These are phyloP conservation scores for Termitomyces sp. DNA, from an alignment of 768 basidiomycete species.

Conservation along the genomic window DNA sequence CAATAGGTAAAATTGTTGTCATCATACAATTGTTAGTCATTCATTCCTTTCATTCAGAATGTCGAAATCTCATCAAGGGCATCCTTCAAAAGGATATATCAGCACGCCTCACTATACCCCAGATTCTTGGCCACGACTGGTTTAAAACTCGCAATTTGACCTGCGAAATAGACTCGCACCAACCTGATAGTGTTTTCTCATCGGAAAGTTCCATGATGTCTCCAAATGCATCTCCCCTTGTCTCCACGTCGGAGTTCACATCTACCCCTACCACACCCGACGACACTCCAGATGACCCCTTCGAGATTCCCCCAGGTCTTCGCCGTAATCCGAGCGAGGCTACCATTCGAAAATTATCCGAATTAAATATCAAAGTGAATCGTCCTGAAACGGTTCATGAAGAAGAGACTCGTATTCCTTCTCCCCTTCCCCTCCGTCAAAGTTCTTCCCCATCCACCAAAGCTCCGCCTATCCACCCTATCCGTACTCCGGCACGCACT, in stretches of 20 bases:
- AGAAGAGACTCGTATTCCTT: constrained; percentile 33
- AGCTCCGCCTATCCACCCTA: constrained; percentile 55
- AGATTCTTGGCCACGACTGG: constrained; percentile 85
- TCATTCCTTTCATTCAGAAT: constrained; percentile 42
- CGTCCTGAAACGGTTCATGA: constrained; percentile 47
- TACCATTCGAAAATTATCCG: constrained; percentile 48
- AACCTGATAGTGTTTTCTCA: constrained; percentile 30
- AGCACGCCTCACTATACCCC: constrained; percentile 73
- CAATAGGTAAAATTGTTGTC: constrained; percentile 51
- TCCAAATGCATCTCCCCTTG: constrained; percentile 44
- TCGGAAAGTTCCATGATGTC: constrained; percentile 54
- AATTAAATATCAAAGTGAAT: constrained; percentile 28
- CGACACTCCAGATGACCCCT: constrained; percentile 39
- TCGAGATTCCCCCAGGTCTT: constrained; percentile 29
- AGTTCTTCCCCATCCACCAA: constrained; percentile 26
- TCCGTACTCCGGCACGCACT: constrained; percentile 89
- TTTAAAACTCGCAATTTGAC: constrained; percentile 45
- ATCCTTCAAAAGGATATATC: constrained; percentile 75
- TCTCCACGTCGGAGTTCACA: constrained; percentile 30
- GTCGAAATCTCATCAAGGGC: constrained; percentile 74
- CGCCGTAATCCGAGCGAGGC: constrained; percentile 52
- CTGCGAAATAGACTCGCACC: constrained; percentile 26
- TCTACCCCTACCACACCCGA: constrained; percentile 58
- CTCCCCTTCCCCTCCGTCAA: constrained; percentile 22
- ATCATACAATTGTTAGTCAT: not conserved